Evolutionary conservation across 2,329 filamentous ascomycete genomes (phyloP), one percentile per base, ranked within the genome.

Genomic region (Penicillium sp.): DNA sequence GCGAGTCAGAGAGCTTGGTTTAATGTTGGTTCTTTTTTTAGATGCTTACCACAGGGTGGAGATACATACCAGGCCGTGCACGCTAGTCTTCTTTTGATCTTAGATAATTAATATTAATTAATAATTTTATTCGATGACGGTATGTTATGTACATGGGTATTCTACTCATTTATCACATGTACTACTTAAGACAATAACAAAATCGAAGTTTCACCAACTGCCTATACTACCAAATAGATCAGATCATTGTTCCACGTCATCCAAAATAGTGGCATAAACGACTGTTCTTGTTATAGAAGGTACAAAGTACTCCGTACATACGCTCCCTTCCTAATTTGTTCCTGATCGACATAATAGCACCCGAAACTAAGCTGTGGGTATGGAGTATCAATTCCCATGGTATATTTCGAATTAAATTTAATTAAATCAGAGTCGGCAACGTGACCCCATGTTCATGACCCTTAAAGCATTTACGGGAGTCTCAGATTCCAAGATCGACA

Each of bases 21-120:
- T 12, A 47, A 7, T 63, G 62, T 63, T 63, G 62, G 62, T 64
- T 64, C 60, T 64, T 63, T 64, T 64, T 64, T 61, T 64, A 64
- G 62, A 56, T 46, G 25, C 19, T 47, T 54, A 41, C 29, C 21
- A 33, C 29, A 35, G 29, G 29, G 42, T 10, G 42, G 45, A 12
- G 7, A 33, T 35, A 4, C 13, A 41, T 21, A 1, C 42, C 2
- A 38, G 48, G 15, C 50, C 19, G 19, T 56, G 54, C 56, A 43
- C 56, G 43, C 47, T 54, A 50, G 23, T 50, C 41, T 46, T 37
- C 31, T 17, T 43, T 41, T 10, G 17, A 10, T 38, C 8, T 33
- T 33, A 13, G 6, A 35, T 15, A 35, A 35, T 35, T 35, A 35
- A 35, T 6, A 33, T 33, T 33, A 33, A 15, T 33, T 33, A 33